These are phyloP conservation scores for Paulownia fortunei DNA, from an alignment of 257 asterid species.

Conservation along the genomic window DNA sequence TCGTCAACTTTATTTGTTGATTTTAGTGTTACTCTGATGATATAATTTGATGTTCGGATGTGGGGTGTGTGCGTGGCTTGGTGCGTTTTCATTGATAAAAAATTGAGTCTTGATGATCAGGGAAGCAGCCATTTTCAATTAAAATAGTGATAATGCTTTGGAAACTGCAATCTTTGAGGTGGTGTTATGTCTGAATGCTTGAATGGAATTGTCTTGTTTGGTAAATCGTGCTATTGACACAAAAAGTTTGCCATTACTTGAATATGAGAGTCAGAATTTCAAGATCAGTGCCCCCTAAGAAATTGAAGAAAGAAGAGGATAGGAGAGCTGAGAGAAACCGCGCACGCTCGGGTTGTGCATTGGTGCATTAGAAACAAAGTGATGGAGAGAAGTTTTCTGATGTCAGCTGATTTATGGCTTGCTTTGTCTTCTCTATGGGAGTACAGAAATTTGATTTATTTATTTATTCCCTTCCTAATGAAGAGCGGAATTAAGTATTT, in stretches of 20 bases:
- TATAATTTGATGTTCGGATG: slow-evolving; percentile 2
- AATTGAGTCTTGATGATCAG: slow-evolving; percentile 31
- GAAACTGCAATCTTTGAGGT: slow-evolving; percentile 31
- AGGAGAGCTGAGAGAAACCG: slow-evolving; percentile 13
- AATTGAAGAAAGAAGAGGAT: slow-evolving; percentile 20
- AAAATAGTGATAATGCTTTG: slow-evolving; percentile 31
- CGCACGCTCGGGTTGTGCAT: slow-evolving; percentile 11
- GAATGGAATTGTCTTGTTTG: slow-evolving; percentile 25
- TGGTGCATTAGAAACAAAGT: slow-evolving; percentile 13
- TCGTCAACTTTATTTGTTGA: slow-evolving; percentile 25
- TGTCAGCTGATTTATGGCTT: slow-evolving; percentile 17
- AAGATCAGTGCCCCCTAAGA: slow-evolving; percentile 35
- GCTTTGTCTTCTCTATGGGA: slow-evolving; percentile 18
- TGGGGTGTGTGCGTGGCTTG: slow-evolving; percentile 13
- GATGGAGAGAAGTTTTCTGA: slow-evolving; percentile 12
- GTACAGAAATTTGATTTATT: slow-evolving; percentile 13
- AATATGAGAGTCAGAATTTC: slow-evolving; percentile 26
- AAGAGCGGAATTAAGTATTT: neutral
- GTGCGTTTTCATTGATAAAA: slow-evolving; percentile 26
- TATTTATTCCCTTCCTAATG: neutral
- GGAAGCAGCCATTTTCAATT: slow-evolving; percentile 31
- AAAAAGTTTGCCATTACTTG: slow-evolving; percentile 5
- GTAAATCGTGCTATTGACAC: slow-evolving; percentile 33
- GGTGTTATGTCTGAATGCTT: slow-evolving; percentile 32
- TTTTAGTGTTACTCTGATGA: slow-evolving; percentile 16